Evolutionary conservation across 805 yeast species (phyloP), one percentile per base, ranked within the genome.

Genomic region (Tetrapisispora fleetii): DNA sequence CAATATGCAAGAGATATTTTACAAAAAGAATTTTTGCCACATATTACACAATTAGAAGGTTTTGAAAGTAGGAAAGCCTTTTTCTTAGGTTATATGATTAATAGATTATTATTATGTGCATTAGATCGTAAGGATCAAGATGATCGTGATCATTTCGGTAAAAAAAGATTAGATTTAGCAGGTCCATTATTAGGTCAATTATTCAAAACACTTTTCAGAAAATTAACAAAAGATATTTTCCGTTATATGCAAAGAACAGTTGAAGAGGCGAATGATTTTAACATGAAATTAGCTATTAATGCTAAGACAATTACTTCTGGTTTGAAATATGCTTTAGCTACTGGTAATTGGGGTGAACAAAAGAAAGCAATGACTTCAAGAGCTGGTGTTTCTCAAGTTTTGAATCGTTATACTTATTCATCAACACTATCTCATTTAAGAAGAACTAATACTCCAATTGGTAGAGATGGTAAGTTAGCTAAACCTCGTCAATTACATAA

Each of bases 321-420:
- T 66, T 78, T 93, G 69, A 86, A 95, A 66, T 93, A 93, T 70
- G 93, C 99, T 37, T 76, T 93, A 63, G 99, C 99, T 48, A 93
- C 99, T 16, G 99, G 99, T 76, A 93, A 93, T 73, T 93, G 99
- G 99, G 99, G 99, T 74, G 99, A 93, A 70, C 99, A 93, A 68
- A 91, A 90, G 82, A 93, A 93, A 69, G 97, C 98, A 14, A 93
- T 93, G 99, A 82, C 93, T 52, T 83, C 97, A 18, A 83, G 96
- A 68, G 99, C 99, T 6, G 99, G 99, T 79, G 99, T 95, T 43
- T 91, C 98, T 27, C 99, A 93, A 75, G 99, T 93, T 56, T 78
- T 93, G 69, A 93, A 93, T 69, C 81, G 99, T 73, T 93, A 93
- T 71, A 93, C 99, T 6, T 93, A 93, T 68, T 88, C 98, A 1